phyloP scores from a whole-genome alignment of 495 filamentous ascomycete species.

The Cenococcum geophilum region DNA sequence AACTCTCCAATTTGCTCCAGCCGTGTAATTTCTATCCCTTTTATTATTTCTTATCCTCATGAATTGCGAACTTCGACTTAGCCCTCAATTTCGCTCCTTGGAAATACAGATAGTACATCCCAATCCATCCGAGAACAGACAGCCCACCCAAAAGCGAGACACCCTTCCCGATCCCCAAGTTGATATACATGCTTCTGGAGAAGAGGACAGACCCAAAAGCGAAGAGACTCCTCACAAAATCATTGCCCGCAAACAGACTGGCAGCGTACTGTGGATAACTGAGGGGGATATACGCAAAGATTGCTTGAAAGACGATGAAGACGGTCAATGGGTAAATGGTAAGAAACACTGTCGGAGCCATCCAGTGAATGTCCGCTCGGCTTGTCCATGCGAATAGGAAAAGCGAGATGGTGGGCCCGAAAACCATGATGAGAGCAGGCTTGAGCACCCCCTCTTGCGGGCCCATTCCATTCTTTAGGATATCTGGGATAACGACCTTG shows the following conservation, averaged over 20 bases:
- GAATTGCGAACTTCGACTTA: slow-evolving; percentile 37
- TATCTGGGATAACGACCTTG: too few species aligned
- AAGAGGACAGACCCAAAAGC: slow-evolving; percentile 53
- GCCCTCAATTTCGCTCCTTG: slow-evolving; percentile 34
- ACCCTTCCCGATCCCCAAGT: slow-evolving; percentile 51
- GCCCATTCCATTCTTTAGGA: too few species aligned
- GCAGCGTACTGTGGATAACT: slow-evolving; percentile 58
- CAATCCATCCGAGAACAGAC: slow-evolving; percentile 44
- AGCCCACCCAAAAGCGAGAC: slow-evolving; percentile 51
- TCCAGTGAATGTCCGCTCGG: slow-evolving; percentile 51
- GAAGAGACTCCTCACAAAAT: slow-evolving; percentile 50
- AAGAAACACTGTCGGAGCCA: slow-evolving; percentile 51
- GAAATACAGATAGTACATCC: slow-evolving; percentile 26
- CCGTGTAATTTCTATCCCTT: too few species aligned
- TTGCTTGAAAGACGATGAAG: slow-evolving; percentile 52
- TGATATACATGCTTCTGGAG: slow-evolving; percentile 48
- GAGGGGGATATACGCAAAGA: slow-evolving; percentile 58
- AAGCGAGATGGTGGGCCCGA: too few species aligned
- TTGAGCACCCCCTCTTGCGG: too few species aligned
- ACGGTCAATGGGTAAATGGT: slow-evolving; percentile 47
- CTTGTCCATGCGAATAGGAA: too few species aligned
- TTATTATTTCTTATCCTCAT: too few species aligned
- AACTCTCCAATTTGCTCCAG: too few species aligned
- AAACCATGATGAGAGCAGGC: too few species aligned
- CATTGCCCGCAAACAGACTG: slow-evolving; percentile 55